Base-by-base conservation (phyloP, 495 filamentous ascomycete genomes). In the Rusavskia elegans region DNA sequence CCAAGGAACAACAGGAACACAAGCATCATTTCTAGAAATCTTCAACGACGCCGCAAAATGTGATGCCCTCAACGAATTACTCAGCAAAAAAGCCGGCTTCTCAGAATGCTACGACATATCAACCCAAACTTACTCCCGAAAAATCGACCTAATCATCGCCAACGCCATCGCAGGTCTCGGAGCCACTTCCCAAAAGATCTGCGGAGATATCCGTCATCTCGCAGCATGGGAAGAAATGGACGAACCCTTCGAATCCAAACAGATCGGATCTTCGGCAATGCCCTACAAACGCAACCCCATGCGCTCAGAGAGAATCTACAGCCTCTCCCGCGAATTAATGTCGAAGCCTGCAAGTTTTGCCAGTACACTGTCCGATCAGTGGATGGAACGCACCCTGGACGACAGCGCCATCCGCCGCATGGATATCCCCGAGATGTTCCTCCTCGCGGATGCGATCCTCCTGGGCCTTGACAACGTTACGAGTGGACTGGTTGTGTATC, bases 31-130 rank as follows among this genome's bases (percentile, higher is more conserved):
- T 72, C 70, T 94, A 23, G 66, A 80, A 55, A 84, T 88, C 62
- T 98, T 98, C 71, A 63, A 83, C 14, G 82, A 96, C 63, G 75
- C 13, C 21, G 5, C 13, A 16, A 95, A 95, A 69, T 79, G 88
- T 27, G 83, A 92, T 57, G 64, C 80, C 57, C 71, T 90, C 3
- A 66, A 78, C 55, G 76, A 83, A 58, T 74, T 93, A 5, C 76
- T 97, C 36, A 87, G 82, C 52, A 62, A 88, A 65, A 93, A 95
- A 67, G 82, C 86, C 45, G 89, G 88, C 11, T 97, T 98, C 68
- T 57, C 54, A 50, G 77, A 72, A 20, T 75, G 78, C 37, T 95
- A 84, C 64, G 72, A 73, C 54, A 83, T 92, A 49, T 85, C 83
- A 21, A 81, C 76, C 53, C 88, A 94, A 66, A 87, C 83, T n/a